A percentile compares a stretch with the other conserved stretches of the same genome.
phyloP scores from a whole-genome alignment of 805 yeast species.

The Candida sakaeoensis region DNA sequence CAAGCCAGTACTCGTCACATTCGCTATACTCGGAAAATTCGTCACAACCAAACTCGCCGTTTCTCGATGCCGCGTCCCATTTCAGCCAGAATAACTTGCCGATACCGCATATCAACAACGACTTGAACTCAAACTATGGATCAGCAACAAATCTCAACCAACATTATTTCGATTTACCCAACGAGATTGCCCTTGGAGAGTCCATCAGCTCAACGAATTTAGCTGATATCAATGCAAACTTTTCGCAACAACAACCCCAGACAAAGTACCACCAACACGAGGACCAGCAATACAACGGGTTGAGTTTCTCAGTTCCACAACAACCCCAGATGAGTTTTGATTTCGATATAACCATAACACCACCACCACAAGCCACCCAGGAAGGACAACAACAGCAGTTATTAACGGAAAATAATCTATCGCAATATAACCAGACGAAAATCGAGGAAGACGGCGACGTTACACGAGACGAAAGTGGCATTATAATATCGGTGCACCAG shows the following conservation, averaged over 20 bases:
- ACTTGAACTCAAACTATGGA: constrained; percentile 9
- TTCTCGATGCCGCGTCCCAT: constrained; percentile 33
- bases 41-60: constrained; percentile 36
- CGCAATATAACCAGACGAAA: constrained; percentile 14
- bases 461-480: constrained; percentile 11
- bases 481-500: constrained; percentile 19
- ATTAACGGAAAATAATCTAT: constrained; percentile 16
- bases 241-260: constrained; percentile 3
- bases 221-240: constrained; percentile 12
- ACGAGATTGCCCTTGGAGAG: constrained; percentile 37
- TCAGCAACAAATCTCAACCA: constrained; percentile 5
- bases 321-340: constrained; percentile 4
- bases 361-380: constrained; percentile 9
- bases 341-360: constrained; percentile 10
- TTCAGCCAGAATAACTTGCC: constrained; percentile 14
- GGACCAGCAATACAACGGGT: constrained; percentile 1
- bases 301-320: constrained; percentile 6
- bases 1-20: constrained; percentile 15
- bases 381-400: neutral
- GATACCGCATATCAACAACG: constrained; percentile 10
- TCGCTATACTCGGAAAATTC: constrained; percentile 35
- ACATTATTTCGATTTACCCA: constrained; percentile 3
- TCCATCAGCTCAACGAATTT: constrained; percentile 36
- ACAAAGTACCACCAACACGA: constrained; percentile 7
- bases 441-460: constrained; percentile 9